Base-by-base conservation (phyloP, 2,329 filamentous ascomycete species). In the Ophiostoma fasciatum region DNA sequence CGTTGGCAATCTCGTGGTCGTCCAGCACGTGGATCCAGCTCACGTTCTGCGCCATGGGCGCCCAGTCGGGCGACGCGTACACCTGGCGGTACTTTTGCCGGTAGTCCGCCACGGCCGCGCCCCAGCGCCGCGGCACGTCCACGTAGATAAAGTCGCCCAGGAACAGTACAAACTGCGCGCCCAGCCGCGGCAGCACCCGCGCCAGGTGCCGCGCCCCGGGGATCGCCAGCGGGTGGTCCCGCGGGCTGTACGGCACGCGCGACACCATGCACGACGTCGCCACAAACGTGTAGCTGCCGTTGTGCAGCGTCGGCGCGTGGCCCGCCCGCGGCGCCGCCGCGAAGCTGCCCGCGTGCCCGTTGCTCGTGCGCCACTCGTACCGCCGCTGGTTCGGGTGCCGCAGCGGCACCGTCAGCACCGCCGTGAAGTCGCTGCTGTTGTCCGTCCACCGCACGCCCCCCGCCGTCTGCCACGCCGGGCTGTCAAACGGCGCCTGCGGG, bases 1-100 rank as follows among this genome's bases (percentile, higher is more conserved):
- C 90, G 48, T 98, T 96, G 5, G 72, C 71, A 42, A 98, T 94
- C 53, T 98, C 90, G 50, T 98, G 90, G 53, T 98, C 90, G 51
- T 98, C 90, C 7, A 94, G 71, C 3, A 93, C 87, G 51, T 98
- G 90, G 30, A 96, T 83, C 90, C 90, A 98, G 48, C 87, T 92
- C n/a, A 96, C 63, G 37, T 84, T 77, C 46, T 79, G 67, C 1
- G 74, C 74, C 10, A 82, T 75, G 1, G 74, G 62, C 1, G 71
- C 64, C 90, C 90, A 98, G 45, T 94, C 88, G 0, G 88, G 88
- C 3, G 87, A 94, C 0, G 83, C 80, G 51, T 98, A 98, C n/a
- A 94, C 78, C 48, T 92, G 84, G 15, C 88, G 78, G 52, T 98
- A 98, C 52, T 94, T 85, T 51, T 83, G 74, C 33, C 87, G 74